Conservation (phyloP, 169 alveolate species). For the Miamiensis avidus region DNA sequence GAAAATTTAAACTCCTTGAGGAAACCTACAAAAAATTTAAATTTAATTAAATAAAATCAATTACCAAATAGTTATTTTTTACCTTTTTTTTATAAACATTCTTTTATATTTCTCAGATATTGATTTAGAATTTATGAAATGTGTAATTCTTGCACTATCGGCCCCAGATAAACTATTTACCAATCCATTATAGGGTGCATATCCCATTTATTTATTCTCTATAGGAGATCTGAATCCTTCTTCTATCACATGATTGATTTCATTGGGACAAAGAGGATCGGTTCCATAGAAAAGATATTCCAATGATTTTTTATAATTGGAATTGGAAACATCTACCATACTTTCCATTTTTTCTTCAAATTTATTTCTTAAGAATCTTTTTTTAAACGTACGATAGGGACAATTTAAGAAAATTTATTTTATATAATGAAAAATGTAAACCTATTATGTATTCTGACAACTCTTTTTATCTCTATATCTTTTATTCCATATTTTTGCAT, state of each 20-base stretch:
- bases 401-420: no score
- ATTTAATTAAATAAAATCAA: no score
- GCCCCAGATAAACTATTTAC: constrained; percentile 66
- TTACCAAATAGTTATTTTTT: no score
- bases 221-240: constrained; percentile 70
- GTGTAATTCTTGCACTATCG: constrained; percentile 59
- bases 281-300: constrained; percentile 74
- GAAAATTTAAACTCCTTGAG: neutral
- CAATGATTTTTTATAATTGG: constrained; percentile 52
- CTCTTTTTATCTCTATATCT: constrained; percentile 61
- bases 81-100: constrained; percentile 49
- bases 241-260: constrained; percentile 66
- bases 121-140: constrained; percentile 42
- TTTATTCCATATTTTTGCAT: constrained; percentile 59
- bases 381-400: no score
- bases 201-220: constrained; percentile 52
- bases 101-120: constrained; percentile 39
- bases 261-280: constrained; percentile 59
- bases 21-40: no score
- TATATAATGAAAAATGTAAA: no score
- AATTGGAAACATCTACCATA: constrained; percentile 57
- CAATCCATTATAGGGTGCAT: constrained; percentile 53
- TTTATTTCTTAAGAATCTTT: constrained; percentile 69
- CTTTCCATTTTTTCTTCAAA: constrained; percentile 79
- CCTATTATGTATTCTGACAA: constrained; percentile 79